Percentiles rank a stretch among this genome's conserved stretches.
phyloP scores from a whole-genome alignment of 1,284 basidiomycete genomes.

The Marasmius fiardii region DNA sequence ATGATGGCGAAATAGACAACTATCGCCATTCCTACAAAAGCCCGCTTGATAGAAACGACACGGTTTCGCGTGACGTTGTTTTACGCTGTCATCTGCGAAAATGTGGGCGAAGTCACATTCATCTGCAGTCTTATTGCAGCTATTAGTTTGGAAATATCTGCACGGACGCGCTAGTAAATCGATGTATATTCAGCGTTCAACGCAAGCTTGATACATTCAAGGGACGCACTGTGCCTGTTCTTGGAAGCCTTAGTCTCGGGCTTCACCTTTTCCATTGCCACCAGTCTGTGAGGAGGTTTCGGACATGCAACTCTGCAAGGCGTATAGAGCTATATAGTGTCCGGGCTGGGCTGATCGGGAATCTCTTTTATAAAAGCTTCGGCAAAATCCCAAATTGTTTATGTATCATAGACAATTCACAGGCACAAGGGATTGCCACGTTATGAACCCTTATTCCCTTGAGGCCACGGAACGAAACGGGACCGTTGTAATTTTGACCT shows the following conservation, averaged over 20 bases:
- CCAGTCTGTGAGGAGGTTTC: neutral
- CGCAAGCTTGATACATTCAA: neutral
- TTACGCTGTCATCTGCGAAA: neutral
- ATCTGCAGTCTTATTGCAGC: slow-evolving; percentile 14
- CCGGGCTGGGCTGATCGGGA: too few relatives aligned
- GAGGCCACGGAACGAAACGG: neutral
- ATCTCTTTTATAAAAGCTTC: neutral
- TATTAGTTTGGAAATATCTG: slow-evolving; percentile 9
- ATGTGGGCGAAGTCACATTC: slow-evolving; percentile 12
- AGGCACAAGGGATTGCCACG: neutral
- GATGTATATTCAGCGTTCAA: slow-evolving; percentile 9
- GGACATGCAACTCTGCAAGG: neutral
- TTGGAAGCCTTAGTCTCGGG: neutral
- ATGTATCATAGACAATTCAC: slow-evolving; percentile 3
- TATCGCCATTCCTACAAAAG: slow-evolving; percentile 32
- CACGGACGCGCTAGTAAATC: slow-evolving; percentile 9
- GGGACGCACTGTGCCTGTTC: slow-evolving; percentile 1
- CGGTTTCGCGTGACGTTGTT: slow-evolving; percentile 15
- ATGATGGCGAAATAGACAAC: slow-evolving; percentile 35
- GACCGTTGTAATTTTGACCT: neutral
- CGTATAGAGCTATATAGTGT: neutral
- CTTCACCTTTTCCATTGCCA: neutral
- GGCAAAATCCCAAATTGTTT: neutral
- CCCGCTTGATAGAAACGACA: slow-evolving; percentile 37
- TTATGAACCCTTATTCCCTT: neutral